Percentiles rank a stretch among this genome's conserved stretches.
Evolutionary conservation across 768 basidiomycete species (phyloP).

Genomic region (Lactarius vividus): DNA sequence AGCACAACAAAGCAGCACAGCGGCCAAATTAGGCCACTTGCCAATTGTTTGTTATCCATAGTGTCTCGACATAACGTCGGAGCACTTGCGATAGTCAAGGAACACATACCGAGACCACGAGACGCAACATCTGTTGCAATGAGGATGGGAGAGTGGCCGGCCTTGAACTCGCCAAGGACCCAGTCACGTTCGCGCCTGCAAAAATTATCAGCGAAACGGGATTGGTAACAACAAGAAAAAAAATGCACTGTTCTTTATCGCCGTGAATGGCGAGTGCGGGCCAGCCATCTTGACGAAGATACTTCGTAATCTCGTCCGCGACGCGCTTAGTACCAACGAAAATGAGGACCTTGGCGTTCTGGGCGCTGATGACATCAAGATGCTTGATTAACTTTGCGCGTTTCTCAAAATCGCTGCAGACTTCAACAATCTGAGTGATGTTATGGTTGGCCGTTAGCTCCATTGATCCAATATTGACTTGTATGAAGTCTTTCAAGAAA

Average conservation of each 20-base stretch:
- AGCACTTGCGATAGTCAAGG: slow-evolving; percentile 49
- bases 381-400: slow-evolving; percentile 94
- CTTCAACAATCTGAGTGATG: slow-evolving; percentile 92
- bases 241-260: slow-evolving; percentile 93
- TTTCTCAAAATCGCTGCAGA: slow-evolving; percentile 97
- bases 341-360: slow-evolving; percentile 98
- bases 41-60: slow-evolving; percentile 34
- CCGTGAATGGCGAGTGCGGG: slow-evolving; percentile 99
- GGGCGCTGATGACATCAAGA: slow-evolving; percentile 91
- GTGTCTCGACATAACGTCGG: slow-evolving; percentile 35
- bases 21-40: slow-evolving; percentile 24
- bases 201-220: slow-evolving; percentile 7
- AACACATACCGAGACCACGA: slow-evolving; percentile 96
- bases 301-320: slow-evolving; percentile 98
- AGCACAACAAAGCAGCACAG: slow-evolving; percentile 21
- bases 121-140: slow-evolving; percentile 99
- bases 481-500: slow-evolving; percentile 94
- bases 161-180: slow-evolving; percentile 98
- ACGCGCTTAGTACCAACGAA: slow-evolving; percentile 98
- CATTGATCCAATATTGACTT: slow-evolving; percentile 99
- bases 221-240: background rate
- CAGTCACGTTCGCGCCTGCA: slow-evolving; percentile 94
- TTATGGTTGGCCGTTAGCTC: slow-evolving; percentile 98
- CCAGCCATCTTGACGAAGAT: slow-evolving; percentile 97
- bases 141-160: slow-evolving; percentile 94